A percentile compares a stretch with the other conserved stretches of the same genome.
Evolutionary conservation across 495 filamentous ascomycete genomes (phyloP).

Genomic region (Daldinia bambusicola): DNA sequence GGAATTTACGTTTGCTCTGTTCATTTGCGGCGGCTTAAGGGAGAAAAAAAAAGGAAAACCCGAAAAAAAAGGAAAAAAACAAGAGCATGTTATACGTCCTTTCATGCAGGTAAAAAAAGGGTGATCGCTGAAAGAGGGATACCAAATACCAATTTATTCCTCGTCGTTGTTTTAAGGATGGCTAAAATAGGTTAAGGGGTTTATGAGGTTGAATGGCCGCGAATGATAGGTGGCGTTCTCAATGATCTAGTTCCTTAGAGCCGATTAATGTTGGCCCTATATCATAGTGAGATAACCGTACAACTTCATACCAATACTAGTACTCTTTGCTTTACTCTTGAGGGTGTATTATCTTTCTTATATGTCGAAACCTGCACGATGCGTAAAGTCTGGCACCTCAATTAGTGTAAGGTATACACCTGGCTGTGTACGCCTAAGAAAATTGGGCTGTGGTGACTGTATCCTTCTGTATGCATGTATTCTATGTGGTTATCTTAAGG

Average conservation of each 20-base stretch:
- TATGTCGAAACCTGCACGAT: background rate
- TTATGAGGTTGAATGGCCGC: background rate
- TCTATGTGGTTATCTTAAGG: background rate
- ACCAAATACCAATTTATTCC: slow-evolving; percentile 12
- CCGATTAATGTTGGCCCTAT: background rate
- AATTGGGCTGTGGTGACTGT: too few relatives aligned
- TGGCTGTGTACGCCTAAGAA: background rate
- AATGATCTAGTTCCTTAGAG: background rate
- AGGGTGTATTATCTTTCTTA: background rate
- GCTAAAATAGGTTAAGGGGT: background rate
- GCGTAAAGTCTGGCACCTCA: background rate
- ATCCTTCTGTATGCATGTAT: background rate
- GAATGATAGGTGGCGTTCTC: background rate
- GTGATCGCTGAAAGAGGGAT: slow-evolving; percentile 15
- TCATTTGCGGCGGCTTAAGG: background rate
- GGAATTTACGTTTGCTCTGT: slow-evolving; percentile 10
- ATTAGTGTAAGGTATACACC: background rate
- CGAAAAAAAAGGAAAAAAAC: slow-evolving; percentile 13
- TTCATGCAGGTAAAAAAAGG: slow-evolving; percentile 3
- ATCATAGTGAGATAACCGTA: background rate
- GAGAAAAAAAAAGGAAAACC: slow-evolving; percentile 9
- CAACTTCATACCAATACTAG: background rate
- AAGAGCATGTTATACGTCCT: background rate
- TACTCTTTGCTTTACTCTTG: background rate
- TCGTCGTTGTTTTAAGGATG: background rate